Base-by-base conservation (phyloP, 495 filamentous ascomycete species). In the Aspergillus nanangensis region DNA sequence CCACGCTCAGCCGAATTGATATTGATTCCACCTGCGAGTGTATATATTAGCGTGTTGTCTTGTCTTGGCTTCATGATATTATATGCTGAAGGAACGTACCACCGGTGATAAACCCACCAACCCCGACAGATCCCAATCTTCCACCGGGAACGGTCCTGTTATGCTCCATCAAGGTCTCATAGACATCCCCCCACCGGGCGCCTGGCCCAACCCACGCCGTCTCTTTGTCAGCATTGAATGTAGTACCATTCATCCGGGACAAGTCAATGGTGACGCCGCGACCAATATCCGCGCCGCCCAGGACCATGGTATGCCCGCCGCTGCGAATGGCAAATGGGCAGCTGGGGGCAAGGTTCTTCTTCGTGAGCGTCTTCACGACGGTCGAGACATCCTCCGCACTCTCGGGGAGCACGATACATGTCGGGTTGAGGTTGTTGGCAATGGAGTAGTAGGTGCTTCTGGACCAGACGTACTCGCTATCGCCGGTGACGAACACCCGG, bases 201-300 rank as follows among this genome's bases (percentile, higher is more conserved):
- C 41, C 41, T 2, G 41, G 20, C 3, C 41, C 41, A 15, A 44
- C 35, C 3, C 7, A 15, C 17, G 17, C 41, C 5, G 31, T 2
- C 22, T 11, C 18, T 3, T 11, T 14, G 8, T 32, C 27, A 8
- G 4, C 14, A 18, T 1, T 9, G 15, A 10, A 4, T 7, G 5
- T 7, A 10, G n/a, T 20, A 4, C 17, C 13, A 11, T 42, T 4
- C 2, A 42, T n/a, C 11, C n/a, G 4, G 11, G 8, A 11, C 22
- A 42, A 27, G 24, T 42, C 40, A 11, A 42, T 20, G n/a, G 40
- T 42, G 14, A 42, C 40, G 5, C 40, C 40, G 11, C 13, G 15
- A 11, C 32, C 14, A 17, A 42, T 42, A 18, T 42, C 32, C 14
- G 24, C 25, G 4, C 2, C 9, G 2, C 11, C 24, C 2, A 17